Conservation (phyloP, 1,284 basidiomycete genomes). For the Singerocomus inundabilis region DNA sequence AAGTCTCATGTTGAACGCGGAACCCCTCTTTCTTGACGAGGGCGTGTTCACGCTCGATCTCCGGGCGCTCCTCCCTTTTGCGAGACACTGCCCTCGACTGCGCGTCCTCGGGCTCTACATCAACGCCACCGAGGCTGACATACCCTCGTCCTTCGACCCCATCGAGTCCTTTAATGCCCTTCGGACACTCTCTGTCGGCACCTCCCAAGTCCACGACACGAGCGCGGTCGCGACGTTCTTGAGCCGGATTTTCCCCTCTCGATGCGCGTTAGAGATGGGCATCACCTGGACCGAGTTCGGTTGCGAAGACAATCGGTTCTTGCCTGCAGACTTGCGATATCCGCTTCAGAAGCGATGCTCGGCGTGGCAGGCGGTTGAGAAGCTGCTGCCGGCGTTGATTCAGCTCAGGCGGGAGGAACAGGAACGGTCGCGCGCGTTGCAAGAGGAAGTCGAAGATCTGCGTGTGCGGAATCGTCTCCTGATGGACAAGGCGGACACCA, state of each 20-base stretch:
- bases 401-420: slow-evolving; percentile 49
- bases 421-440: slow-evolving; percentile 38
- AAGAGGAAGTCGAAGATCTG: slow-evolving; percentile 53
- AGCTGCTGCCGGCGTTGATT: slow-evolving; percentile 48
- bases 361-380: slow-evolving; percentile 45
- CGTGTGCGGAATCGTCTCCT: slow-evolving; percentile 45
- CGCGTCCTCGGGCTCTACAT: slow-evolving; percentile 53
- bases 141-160: slow-evolving; percentile 34
- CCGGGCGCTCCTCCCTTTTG: slow-evolving; percentile 51
- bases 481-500: slow-evolving; percentile 33
- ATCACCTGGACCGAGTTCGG: slow-evolving; percentile 41
- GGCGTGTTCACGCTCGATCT: slow-evolving; percentile 43
- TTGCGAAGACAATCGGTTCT: slow-evolving; percentile 19
- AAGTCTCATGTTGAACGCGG: slow-evolving; percentile 47
- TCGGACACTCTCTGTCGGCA: slow-evolving; percentile 44
- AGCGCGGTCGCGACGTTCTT: slow-evolving; percentile 52
- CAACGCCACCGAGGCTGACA: slow-evolving; percentile 22
- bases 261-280: slow-evolving; percentile 41
- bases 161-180: slow-evolving; percentile 41
- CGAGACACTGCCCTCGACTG: slow-evolving; percentile 51
- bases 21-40: slow-evolving; percentile 43
- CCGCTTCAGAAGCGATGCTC: slow-evolving; percentile 35
- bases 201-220: slow-evolving; percentile 44
- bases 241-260: slow-evolving; percentile 45
- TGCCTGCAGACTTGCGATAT: slow-evolving; percentile 22